phyloP scores from a whole-genome alignment of 1,139 yeast genomes.

The Meyerozyma smithsonii region DNA sequence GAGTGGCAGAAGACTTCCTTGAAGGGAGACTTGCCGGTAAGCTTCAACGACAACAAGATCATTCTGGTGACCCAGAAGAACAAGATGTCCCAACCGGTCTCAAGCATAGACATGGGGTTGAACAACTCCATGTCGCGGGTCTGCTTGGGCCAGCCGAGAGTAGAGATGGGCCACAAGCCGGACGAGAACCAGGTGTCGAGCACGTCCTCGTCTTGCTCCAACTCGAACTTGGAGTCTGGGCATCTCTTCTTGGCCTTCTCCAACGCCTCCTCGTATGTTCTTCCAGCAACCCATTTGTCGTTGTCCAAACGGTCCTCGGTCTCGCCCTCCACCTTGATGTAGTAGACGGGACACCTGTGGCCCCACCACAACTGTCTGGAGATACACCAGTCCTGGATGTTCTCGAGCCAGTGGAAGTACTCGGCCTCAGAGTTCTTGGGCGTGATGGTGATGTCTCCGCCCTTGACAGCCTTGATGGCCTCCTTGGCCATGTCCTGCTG shows the following conservation, averaged over 20 bases:
- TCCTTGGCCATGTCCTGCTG: conserved; percentile 86
- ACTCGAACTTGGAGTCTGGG: conserved; percentile 62
- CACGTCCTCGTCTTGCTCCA: conserved; percentile 96
- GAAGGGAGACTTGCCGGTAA: conserved; percentile 90
- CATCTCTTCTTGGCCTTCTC: conserved; percentile 73
- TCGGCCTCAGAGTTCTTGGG: conserved; percentile 92
- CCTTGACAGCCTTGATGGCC: conserved; percentile 81
- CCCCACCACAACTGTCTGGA: conserved; percentile 99
- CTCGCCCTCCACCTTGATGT: conserved; percentile 74
- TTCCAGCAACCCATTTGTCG: conserved; percentile 88
- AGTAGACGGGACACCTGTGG: conserved; percentile 96
- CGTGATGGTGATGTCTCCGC: conserved; percentile 73
- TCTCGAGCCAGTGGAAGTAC: conserved; percentile 93
- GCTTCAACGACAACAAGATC: conserved; percentile 86
- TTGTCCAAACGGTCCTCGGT: conserved; percentile 58
- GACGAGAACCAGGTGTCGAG: conserved; percentile 98
- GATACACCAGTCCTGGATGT: conserved; percentile 98
- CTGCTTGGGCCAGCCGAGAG: conserved; percentile 91
- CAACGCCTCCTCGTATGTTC: conserved; percentile 75
- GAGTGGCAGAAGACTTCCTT: conserved; percentile 98
- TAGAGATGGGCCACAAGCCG: conserved; percentile 96
- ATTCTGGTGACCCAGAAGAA: conserved; percentile 99
- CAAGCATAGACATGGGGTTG: conserved; percentile 89
- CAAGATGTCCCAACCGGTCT: conserved; percentile 98
- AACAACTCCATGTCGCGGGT: conserved; percentile 71